phyloP scores from a whole-genome alignment of 2,329 filamentous ascomycete species.

The Aspergillus tamarii region DNA sequence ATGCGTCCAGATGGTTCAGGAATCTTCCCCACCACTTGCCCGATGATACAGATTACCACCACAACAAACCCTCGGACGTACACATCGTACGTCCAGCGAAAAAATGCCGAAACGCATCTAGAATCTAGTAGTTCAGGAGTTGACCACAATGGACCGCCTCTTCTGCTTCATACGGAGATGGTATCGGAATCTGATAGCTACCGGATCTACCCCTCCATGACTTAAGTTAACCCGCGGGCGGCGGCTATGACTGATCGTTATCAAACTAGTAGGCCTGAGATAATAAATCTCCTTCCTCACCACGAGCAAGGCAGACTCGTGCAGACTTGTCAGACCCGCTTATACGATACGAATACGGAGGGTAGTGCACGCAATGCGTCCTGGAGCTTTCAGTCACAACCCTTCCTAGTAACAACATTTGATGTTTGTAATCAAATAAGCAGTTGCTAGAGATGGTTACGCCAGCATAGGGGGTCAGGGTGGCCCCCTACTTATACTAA shows the following conservation, averaged over 20 bases:
- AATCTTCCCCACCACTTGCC: slow-evolving; percentile 15
- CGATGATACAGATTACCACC: background rate
- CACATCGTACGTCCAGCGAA: background rate
- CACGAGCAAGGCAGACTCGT: background rate
- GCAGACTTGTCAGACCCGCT: background rate
- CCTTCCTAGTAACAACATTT: too few species aligned
- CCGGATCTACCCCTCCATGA: background rate
- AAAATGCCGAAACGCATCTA: background rate
- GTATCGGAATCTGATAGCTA: background rate
- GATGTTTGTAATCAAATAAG: too few species aligned
- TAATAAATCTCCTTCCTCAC: background rate
- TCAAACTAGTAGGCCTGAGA: background rate
- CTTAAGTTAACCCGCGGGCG: background rate
- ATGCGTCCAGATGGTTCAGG: slow-evolving; percentile 28
- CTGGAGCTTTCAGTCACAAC: background rate
- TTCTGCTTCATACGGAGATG: background rate
- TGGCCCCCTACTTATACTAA: too few species aligned
- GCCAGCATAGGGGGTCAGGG: too few species aligned
- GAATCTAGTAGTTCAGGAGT: background rate
- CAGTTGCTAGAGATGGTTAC: too few species aligned
- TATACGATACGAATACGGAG: background rate
- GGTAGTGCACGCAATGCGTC: background rate
- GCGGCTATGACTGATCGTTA: background rate
- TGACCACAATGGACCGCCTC: background rate
- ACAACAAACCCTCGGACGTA: background rate